phyloP scores from a whole-genome alignment of 352 stramenopile species.

The Pythium monospermum region DNA sequence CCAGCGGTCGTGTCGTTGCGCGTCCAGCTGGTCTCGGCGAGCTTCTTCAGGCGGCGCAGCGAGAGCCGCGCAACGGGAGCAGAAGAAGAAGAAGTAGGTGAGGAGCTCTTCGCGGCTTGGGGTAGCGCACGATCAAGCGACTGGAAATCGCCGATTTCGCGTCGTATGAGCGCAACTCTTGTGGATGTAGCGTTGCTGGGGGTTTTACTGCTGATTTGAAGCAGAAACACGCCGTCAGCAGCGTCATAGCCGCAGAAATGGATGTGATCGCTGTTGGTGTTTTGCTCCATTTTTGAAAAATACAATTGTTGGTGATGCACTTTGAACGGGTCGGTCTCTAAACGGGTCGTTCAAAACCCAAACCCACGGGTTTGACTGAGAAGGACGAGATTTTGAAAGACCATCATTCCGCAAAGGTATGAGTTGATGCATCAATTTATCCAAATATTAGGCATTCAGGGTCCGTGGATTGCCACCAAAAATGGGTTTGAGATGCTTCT shows the following conservation, averaged over 20 bases:
- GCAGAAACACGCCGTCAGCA: slow-evolving; percentile 10
- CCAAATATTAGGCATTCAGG: too few species aligned
- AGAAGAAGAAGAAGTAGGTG: neutral
- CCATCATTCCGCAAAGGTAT: too few species aligned
- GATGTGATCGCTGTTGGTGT: neutral
- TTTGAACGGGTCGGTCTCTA: too few species aligned
- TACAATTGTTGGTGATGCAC: neutral
- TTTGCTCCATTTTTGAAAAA: neutral
- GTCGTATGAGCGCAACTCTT: neutral
- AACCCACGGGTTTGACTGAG: too few species aligned
- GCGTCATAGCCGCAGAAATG: slow-evolving; percentile 16
- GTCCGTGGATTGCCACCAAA: slow-evolving; percentile 27
- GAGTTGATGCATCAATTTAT: too few species aligned
- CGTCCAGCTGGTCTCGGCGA: slow-evolving; percentile 47
- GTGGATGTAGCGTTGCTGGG: neutral
- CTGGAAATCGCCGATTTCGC: slow-evolving; percentile 20
- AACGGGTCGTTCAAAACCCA: too few species aligned
- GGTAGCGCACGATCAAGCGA: slow-evolving; percentile 18
- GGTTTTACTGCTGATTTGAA: neutral
- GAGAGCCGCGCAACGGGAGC: slow-evolving; percentile 30
- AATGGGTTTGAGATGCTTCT: slow-evolving; percentile 13
- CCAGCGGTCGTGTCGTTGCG: slow-evolving; percentile 31
- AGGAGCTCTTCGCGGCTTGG: neutral
- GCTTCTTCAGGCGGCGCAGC: slow-evolving; percentile 49
- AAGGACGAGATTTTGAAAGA: too few species aligned